Percentiles rank a stretch among this genome's conserved stretches.
phyloP scores from a whole-genome alignment of 257 asterid species.

The Rauvolfia tetraphylla region DNA sequence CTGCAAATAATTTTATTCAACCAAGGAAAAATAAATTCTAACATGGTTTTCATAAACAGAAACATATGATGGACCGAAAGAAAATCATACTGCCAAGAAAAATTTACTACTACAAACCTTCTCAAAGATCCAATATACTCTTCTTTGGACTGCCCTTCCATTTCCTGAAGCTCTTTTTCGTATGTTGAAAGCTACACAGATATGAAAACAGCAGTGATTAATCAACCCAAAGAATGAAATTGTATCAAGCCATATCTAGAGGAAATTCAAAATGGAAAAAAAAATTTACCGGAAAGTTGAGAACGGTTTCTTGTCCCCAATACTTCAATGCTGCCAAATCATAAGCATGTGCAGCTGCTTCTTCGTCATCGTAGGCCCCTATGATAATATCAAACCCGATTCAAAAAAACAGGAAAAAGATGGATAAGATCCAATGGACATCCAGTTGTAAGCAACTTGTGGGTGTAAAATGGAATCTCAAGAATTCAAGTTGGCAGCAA shows the following conservation, averaged over 20 bases:
- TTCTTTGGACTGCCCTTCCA: conserved; percentile 83
- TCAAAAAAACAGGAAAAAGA: conserved; percentile 5
- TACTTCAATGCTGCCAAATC: conserved; percentile 96
- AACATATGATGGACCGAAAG: not conserved
- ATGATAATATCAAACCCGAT: not conserved
- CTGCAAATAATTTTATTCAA: conserved; percentile 30
- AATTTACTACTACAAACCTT: conserved; percentile 37
- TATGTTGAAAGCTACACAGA: conserved; percentile 46
- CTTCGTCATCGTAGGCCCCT: conserved; percentile 97
- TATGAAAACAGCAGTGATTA: not conserved
- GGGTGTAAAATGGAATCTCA: not conserved
- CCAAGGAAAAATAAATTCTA: not conserved
- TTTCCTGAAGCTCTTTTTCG: conserved; percentile 65
- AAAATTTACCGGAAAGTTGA: conserved; percentile 71
- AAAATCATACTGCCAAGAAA: not conserved
- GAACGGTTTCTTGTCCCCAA: conserved; percentile 86
- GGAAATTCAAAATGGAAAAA: not conserved
- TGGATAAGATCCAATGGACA: conserved; percentile 31
- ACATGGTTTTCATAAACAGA: not conserved
- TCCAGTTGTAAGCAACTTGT: conserved; percentile 4
- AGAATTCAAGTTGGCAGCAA: not conserved
- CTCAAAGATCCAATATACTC: conserved; percentile 87
- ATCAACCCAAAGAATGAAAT: not conserved
- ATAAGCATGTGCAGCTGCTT: conserved; percentile 97
- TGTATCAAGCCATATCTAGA: not conserved